Base-by-base conservation (phyloP, 768 basidiomycete genomes). In the Termitomyces sp. region DNA sequence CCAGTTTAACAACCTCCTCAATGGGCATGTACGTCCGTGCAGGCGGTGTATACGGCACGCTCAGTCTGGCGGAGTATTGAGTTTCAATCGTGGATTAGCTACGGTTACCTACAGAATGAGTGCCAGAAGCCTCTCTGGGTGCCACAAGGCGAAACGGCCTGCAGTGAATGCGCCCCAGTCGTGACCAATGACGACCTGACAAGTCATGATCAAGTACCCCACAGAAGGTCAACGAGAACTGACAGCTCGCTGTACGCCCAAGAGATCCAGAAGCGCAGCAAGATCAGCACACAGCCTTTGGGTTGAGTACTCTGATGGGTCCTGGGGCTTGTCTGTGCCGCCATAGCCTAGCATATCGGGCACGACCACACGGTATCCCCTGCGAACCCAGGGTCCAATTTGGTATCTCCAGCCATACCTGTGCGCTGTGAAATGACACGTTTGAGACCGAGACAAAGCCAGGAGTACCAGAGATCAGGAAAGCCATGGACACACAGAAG, bases 401-500 rank as follows among this genome's bases (percentile, higher is more conserved):
- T 91, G 90, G 69, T 87, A 72, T 57, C 88, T 78, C 89, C 89
- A 92, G 38, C 88, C 88, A 70, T 87, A 91, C 85, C 86, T 87
- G 49, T 4, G 60, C 16, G 24, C 22, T 11, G 48, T 60, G n/a
- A 54, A 66, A 50, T 55, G 7, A 32, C n/a, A 28, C 36, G 38
- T 11, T 28, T 12, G n/a, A 36, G 20, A 38, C 15, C 28, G 12
- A 53, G n/a, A 46, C 20, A 58, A 42, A 60, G 59, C 5, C 58
- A 48, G n/a, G 28, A 39, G 24, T 70, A 76, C 80, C 80, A 82
- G 32, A 76, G 70, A 68, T 93, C 92, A 15, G 92, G 91, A 69
- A 93, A 92, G 1, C 92, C 91, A 68, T 94, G 92, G 18, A 92
- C 63, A 68, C 88, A 89, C n/a, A 92, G 77, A 7, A 93, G 63